Base-by-base conservation (phyloP, 441 rosid species). In the Jatropha multifida region DNA sequence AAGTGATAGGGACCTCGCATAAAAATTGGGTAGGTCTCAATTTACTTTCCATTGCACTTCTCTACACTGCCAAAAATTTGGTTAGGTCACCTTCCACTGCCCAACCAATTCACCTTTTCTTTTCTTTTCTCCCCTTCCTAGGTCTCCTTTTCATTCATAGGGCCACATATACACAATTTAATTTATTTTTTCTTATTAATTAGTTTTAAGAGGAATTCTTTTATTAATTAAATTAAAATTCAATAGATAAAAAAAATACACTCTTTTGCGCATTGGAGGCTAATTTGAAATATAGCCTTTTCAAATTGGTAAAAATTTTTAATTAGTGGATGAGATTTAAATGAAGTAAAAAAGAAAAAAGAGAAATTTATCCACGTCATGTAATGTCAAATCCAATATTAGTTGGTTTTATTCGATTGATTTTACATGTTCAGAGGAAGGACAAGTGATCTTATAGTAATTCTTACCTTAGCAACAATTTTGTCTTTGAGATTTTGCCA, bases 21-120 rank as follows among this genome's bases (percentile, higher is more conserved):
- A 7, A 38, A 41, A 8, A 0, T 62, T 18, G 69, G 37, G 68
- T 73, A 73, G 61, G 8, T 51, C 26, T 48, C 32, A 65, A 65
- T 62, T 51, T 37, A 73, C 4, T 74, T 38, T 65, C 63, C 62
- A 26, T 65, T 11, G 42, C 41, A 71, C 11, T n/a, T 40, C 55
- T 55, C 18, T 42, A 8, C 27, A 7, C 14, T 41, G 64, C 15
- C 52, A 65, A 48, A 62, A 9, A 14, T 11, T 14, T 44, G n/a
- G 78, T 68, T 60, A 68, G 60, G 73, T 58, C 68, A 68, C 38
- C 78, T 48, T 75, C 68, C 62, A 13, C 18, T 54, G 18, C 66
- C 68, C 48, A 75, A 68, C 68, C 40, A 68, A 46, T 42, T 32
- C 41, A 59, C 64, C 59, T 42, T 32, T 68, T 44, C 41, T 41